phyloP scores from a whole-genome alignment of 2,329 filamentous ascomycete genomes.

The Botryotinia convoluta region DNA sequence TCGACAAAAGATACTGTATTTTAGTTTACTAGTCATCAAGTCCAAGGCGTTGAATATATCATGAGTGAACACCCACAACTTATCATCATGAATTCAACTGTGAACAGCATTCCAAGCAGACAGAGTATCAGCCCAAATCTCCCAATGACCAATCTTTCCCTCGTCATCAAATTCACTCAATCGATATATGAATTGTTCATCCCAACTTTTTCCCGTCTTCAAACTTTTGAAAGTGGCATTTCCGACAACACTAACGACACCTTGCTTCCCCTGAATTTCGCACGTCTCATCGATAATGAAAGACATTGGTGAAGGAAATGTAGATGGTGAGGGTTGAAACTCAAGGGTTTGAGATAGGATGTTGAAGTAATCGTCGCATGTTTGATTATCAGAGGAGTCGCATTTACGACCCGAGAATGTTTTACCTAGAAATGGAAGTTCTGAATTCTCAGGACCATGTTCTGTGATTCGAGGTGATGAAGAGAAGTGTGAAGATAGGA shows the following conservation, averaged over 20 bases:
- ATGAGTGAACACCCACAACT: neutral
- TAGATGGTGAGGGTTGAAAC: slow-evolving; percentile 8
- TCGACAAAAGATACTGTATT: neutral
- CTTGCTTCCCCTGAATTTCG: slow-evolving; percentile 22
- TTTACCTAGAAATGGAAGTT: slow-evolving; percentile 42
- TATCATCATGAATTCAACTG: neutral
- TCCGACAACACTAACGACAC: slow-evolving; percentile 41
- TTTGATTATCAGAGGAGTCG: slow-evolving; percentile 22
- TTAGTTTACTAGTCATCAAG: neutral
- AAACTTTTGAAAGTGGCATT: slow-evolving; percentile 39
- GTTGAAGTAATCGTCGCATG: slow-evolving; percentile 42
- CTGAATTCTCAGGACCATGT: slow-evolving; percentile 40
- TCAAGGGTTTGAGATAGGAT: slow-evolving; percentile 37
- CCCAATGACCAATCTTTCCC: slow-evolving; percentile 43
- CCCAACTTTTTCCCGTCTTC: slow-evolving; percentile 43
- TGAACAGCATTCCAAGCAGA: slow-evolving; percentile 43
- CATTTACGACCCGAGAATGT: slow-evolving; percentile 35
- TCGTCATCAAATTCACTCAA: slow-evolving; percentile 42
- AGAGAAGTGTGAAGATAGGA: slow-evolving; percentile 19
- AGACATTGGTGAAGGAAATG: slow-evolving; percentile 14
- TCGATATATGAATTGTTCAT: slow-evolving; percentile 43
- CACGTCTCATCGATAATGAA: slow-evolving; percentile 39
- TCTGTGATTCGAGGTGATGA: slow-evolving; percentile 39
- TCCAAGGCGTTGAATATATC: neutral
- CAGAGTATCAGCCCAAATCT: slow-evolving; percentile 46